Evolutionary conservation across 2,329 filamentous ascomycete species (phyloP).

Genomic region (Polychaeton citri): DNA sequence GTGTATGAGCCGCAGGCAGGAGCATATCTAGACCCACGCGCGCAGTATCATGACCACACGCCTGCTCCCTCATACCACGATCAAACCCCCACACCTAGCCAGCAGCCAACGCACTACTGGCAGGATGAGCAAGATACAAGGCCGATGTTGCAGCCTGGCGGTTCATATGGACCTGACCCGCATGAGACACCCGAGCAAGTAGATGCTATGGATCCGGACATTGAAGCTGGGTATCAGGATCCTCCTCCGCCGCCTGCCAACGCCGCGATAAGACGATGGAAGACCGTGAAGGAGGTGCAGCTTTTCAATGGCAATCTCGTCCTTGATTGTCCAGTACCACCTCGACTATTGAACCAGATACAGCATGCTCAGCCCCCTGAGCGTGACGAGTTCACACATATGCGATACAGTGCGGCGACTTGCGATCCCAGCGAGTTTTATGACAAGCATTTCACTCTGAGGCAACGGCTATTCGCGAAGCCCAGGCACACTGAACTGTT

Average conservation of each 20-base stretch:
- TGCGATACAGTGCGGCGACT: conserved; percentile 88
- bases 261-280: conserved; percentile 71
- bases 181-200: conserved; percentile 24
- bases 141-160: conserved; percentile 61
- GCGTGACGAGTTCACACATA: conserved; percentile 79
- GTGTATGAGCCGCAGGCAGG: conserved; percentile 42
- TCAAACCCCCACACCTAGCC: conserved; percentile 6
- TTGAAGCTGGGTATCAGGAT: conserved; percentile 26
- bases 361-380: conserved; percentile 67
- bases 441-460: conserved; percentile 77
- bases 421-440: conserved; percentile 86
- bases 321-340: conserved; percentile 89
- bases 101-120: conserved; percentile 39
- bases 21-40: conserved; percentile 51
- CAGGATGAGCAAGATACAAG: conserved; percentile 54
- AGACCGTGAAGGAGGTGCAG: conserved; percentile 97
- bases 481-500: conserved; percentile 87
- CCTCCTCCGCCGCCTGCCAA: conserved; percentile 39
- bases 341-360: conserved; percentile 72
- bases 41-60: conserved; percentile 34
- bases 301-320: conserved; percentile 94
- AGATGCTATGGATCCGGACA: conserved; percentile 26
- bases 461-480: conserved; percentile 85
- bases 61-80: conserved; percentile 7
- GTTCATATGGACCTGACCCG: conserved; percentile 49